A percentile compares a stretch with the other conserved stretches of the same genome.
These are phyloP conservation scores for Fusarium euwallaceae DNA, from an alignment of 2,329 filamentous ascomycete species.

Conservation along the genomic window DNA sequence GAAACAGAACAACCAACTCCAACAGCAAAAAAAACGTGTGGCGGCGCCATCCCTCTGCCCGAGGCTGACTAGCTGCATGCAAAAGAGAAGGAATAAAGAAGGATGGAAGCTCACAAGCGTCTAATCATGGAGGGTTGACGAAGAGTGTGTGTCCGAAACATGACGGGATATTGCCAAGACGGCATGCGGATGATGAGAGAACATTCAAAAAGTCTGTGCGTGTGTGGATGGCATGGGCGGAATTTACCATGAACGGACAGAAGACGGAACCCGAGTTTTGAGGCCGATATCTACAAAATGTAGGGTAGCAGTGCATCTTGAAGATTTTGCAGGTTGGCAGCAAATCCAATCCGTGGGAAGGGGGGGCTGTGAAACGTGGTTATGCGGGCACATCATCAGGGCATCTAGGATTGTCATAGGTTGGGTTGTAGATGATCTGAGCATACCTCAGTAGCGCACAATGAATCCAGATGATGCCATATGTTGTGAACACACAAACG, in stretches of 20 bases:
- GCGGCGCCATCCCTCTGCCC: constrained; percentile 39
- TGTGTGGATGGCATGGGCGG: constrained; percentile 19
- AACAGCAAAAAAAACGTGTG: not conserved
- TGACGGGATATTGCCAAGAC: constrained; percentile 14
- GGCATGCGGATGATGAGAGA: constrained; percentile 1
- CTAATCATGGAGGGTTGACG: not conserved
- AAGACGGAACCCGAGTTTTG: constrained; percentile 16
- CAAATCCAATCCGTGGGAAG: not conserved
- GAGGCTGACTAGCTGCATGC: constrained; percentile 11
- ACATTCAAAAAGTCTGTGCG: not conserved
- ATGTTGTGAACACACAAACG: not conserved
- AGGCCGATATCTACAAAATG: not conserved
- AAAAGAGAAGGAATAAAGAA: constrained; percentile 38
- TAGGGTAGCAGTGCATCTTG: not conserved
- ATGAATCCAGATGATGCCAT: constrained; percentile 22
- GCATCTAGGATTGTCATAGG: constrained; percentile 27
- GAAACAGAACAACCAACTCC: not conserved
- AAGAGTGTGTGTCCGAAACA: not conserved
- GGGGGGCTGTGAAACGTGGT: constrained; percentile 40
- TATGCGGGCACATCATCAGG: constrained; percentile 28
- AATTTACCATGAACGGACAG: constrained; percentile 19
- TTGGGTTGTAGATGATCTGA: not conserved
- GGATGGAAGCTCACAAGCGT: constrained; percentile 11
- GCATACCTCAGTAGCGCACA: constrained; percentile 1
- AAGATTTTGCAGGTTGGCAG: constrained; percentile 2